Evolutionary conservation across 2,329 filamentous ascomycete species (phyloP).

Genomic region (Magnaporthiopsis rhizophila): DNA sequence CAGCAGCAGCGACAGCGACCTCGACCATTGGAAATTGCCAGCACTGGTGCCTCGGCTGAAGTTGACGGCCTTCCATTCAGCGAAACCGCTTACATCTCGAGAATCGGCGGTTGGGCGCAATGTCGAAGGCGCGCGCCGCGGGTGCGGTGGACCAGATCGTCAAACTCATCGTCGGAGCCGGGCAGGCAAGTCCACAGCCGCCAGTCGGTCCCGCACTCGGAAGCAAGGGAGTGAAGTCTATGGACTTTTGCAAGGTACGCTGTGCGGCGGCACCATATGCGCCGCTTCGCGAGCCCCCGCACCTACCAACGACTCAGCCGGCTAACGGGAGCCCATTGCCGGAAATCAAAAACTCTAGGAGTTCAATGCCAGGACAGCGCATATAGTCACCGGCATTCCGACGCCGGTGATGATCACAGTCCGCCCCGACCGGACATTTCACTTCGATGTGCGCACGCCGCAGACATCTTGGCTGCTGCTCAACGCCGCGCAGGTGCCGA

Average conservation of each 20-base stretch:
- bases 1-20: background rate
- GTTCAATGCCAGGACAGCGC: constrained; percentile 89
- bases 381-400: constrained; percentile 74
- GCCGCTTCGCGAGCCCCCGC: too few relatives aligned
- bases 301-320: too few relatives aligned
- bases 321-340: background rate
- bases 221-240: constrained; percentile 96
- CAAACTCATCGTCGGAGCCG: constrained; percentile 95
- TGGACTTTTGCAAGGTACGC: constrained; percentile 95
- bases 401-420: constrained; percentile 88
- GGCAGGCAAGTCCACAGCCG: constrained; percentile 88
- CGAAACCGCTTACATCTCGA: background rate
- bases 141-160: constrained; percentile 63
- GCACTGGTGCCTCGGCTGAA: background rate
- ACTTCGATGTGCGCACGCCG: constrained; percentile 87
- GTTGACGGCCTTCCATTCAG: too few relatives aligned
- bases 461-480: constrained; percentile 88
- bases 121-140: constrained; percentile 43
- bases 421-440: constrained; percentile 85
- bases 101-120: constrained; percentile 17
- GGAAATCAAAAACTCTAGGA: constrained; percentile 51
- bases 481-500: constrained; percentile 67
- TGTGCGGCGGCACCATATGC: too few relatives aligned
- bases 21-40: background rate
- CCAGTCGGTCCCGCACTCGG: constrained; percentile 94